Percentiles rank a stretch among this genome's conserved stretches.
Conservation (phyloP, 768 basidiomycete species). For the Lentinula edodes region DNA sequence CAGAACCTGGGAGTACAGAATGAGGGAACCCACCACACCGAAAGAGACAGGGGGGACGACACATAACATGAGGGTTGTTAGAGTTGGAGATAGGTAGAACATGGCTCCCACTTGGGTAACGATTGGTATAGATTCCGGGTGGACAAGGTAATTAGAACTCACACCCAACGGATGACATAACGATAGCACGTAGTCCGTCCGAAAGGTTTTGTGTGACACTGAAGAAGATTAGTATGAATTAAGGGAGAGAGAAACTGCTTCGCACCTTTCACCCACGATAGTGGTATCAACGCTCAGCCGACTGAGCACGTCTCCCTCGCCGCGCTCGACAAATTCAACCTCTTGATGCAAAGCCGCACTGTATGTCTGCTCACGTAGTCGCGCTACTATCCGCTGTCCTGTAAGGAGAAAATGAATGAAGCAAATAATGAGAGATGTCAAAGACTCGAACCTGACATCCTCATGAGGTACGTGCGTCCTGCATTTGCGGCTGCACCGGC, state of each 20-base stretch:
- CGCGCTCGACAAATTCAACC: constrained; percentile 87
- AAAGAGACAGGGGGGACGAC: constrained; percentile 87
- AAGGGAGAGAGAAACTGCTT: constrained; percentile 7
- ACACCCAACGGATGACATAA: constrained; percentile 94
- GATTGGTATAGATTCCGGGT: neutral
- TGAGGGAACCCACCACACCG: constrained; percentile 50
- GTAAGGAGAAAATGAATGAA: neutral
- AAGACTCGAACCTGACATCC: constrained; percentile 58
- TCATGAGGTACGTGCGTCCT: constrained; percentile 78
- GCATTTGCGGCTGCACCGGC: constrained; percentile 87
- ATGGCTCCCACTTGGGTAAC: constrained; percentile 74
- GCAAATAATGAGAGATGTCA: neutral
- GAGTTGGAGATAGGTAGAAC: constrained; percentile 85
- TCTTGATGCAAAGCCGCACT: constrained; percentile 82
- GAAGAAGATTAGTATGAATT: constrained; percentile 1
- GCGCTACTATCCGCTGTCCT: constrained; percentile 89
- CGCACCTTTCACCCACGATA: constrained; percentile 87
- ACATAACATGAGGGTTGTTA: constrained; percentile 89
- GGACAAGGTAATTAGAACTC: constrained; percentile 24
- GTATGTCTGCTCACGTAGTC: constrained; percentile 79
- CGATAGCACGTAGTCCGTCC: constrained; percentile 75
- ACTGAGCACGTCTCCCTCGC: constrained; percentile 91
- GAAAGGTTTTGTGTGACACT: constrained; percentile 78
- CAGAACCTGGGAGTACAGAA: neutral
- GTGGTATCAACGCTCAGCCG: constrained; percentile 86